Evolutionary conservation across 2,329 filamentous ascomycete genomes (phyloP).

Genomic region (Colletotrichum sp.): DNA sequence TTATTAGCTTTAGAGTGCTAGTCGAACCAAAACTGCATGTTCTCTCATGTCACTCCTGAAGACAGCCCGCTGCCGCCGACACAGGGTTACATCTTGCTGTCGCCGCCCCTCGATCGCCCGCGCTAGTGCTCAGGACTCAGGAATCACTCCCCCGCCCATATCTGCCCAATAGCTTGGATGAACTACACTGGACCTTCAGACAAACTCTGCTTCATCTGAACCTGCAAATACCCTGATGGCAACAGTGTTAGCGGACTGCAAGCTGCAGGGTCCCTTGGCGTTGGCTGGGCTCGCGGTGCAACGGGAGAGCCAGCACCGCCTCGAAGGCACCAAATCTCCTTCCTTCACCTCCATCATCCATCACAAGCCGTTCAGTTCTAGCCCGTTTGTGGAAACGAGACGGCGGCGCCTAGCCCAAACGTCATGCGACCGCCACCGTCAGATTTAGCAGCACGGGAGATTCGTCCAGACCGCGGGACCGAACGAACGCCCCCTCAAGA

Average conservation of each 20-base stretch:
- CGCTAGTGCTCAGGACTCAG: neutral
- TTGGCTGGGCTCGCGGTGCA: neutral
- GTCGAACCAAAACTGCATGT: neutral
- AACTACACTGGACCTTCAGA: neutral
- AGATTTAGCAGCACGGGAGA: neutral
- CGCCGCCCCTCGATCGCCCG: neutral
- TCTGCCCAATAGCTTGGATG: neutral
- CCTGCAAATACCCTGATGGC: neutral
- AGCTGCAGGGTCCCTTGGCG: neutral
- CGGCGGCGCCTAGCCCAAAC: neutral
- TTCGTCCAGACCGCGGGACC: neutral
- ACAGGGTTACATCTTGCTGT: neutral
- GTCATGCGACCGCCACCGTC: slow-evolving; percentile 6
- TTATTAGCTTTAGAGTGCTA: neutral
- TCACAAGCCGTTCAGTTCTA: neutral
- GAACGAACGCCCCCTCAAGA: neutral
- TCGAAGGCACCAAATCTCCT: neutral
- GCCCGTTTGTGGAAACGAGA: neutral
- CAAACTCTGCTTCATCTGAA: slow-evolving; percentile 3
- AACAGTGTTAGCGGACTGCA: neutral
- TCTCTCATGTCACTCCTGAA: neutral
- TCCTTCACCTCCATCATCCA: neutral
- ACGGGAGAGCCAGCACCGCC: neutral
- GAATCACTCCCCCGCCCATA: neutral
- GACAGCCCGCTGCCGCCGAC: neutral